phyloP scores from a whole-genome alignment of 2,329 filamentous ascomycete genomes.

The Aspergillus sp. region DNA sequence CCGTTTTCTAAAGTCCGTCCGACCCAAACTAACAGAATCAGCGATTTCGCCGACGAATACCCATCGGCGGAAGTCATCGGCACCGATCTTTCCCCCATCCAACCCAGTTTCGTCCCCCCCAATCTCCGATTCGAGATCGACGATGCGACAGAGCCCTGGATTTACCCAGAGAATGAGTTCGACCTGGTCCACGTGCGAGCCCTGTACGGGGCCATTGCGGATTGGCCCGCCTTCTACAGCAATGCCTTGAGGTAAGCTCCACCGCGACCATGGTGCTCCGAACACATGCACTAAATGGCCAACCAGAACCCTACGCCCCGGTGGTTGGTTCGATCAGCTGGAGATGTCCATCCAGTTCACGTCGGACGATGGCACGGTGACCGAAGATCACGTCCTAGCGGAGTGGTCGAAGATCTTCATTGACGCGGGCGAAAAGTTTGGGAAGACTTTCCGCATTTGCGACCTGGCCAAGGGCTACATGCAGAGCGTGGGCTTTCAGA shows the following conservation, averaged over 20 bases:
- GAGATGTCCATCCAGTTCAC: constrained; percentile 26
- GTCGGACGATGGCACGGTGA: constrained; percentile 23
- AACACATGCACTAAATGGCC: background rate
- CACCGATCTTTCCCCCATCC: constrained; percentile 64
- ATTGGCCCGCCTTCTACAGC: constrained; percentile 23
- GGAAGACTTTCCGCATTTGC: constrained; percentile 28
- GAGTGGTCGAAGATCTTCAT: constrained; percentile 27
- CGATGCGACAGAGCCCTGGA: constrained; percentile 59
- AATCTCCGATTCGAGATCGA: constrained; percentile 71
- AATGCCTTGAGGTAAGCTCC: constrained; percentile 16
- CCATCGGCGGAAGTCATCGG: constrained; percentile 58
- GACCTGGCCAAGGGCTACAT: constrained; percentile 24
- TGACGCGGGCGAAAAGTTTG: constrained; percentile 28
- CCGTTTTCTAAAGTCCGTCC: background rate
- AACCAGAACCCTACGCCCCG: constrained; percentile 21
- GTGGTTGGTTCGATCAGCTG: constrained; percentile 26
- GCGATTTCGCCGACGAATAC: constrained; percentile 37
- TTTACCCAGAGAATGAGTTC: constrained; percentile 46
- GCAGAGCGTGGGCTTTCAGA: constrained; percentile 27
- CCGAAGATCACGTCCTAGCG: constrained; percentile 22
- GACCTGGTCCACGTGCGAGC: constrained; percentile 53
- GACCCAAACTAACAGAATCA: constrained; percentile 1
- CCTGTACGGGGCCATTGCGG: constrained; percentile 21
- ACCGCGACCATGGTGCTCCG: background rate
- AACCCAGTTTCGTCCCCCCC: constrained; percentile 60